Evolutionary conservation across 2,329 filamentous ascomycete species (phyloP), one percentile per base, ranked within the genome.

Genomic region (Neofusicoccum laricinum): DNA sequence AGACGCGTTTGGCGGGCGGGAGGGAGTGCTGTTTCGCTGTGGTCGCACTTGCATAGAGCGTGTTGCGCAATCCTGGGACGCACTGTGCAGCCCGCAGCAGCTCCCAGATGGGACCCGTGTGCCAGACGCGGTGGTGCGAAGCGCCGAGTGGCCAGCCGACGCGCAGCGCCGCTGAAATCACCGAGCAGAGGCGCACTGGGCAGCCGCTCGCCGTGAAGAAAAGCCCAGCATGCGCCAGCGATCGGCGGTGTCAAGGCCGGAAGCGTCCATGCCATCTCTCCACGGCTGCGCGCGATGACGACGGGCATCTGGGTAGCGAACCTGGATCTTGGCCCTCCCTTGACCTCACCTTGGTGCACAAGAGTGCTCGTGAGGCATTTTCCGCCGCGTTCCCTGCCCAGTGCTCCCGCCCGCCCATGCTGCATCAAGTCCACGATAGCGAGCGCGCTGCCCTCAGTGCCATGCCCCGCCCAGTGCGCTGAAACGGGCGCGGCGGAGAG

Each of bases 11-110:
- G 38, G 53, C 53, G 38, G 25, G 30, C 55, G 55, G 49, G 40
- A 43, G 40, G 25, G 6, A 7, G 55, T 59, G 55, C 7, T 59
- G 55, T 59, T 59, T 59, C 36, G 55, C 55, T 30, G 51, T 32
- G 21, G 36, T 43, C 12, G 7, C 30, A 59, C 41, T 46, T 59
- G 55, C 41, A 58, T 58, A 58, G 38, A 43, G 53, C 53, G 40
- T 45, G 40, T 59, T 59, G 55, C 55, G 55, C 55, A 59, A 59
- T 59, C 55, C 40, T 59, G 38, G 55, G 53, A 59, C 55, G 55
- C 55, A 59, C 55, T 59, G 55, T 46, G 40, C 55, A 46, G 15
- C 55, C 53, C 21, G 51, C 51, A 57, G 36, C 51, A 30, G 6
- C n/a, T 32, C 17, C 21, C 10, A 25, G 38, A 57, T 57, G 51